Percentiles rank a stretch among this genome's conserved stretches.
These are phyloP conservation scores for Tulasnella sp. DNA, from an alignment of 768 basidiomycete genomes.

Conservation along the genomic window DNA sequence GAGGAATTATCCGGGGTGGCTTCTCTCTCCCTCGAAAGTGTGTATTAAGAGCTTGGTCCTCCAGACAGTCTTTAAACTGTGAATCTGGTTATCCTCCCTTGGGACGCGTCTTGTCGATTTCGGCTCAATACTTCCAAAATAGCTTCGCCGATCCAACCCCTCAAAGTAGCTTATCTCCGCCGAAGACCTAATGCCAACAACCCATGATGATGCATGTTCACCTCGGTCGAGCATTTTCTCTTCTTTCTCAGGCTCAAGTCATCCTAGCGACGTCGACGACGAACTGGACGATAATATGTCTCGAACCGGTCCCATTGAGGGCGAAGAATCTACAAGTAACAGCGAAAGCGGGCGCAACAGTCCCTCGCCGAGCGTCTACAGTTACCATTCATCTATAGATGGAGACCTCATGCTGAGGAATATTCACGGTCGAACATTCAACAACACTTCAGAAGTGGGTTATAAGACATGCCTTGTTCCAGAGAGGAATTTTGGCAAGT, in stretches of 20 bases:
- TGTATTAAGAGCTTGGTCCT: no score
- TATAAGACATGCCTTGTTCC: neutral
- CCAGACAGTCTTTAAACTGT: neutral
- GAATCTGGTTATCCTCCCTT: no score
- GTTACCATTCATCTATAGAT: constrained; percentile 9
- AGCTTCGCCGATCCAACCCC: neutral
- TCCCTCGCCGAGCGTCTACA: constrained; percentile 1
- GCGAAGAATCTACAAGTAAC: neutral
- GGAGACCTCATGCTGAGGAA: constrained; percentile 3
- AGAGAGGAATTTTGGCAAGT: neutral
- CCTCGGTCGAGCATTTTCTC: neutral
- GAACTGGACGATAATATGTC: neutral
- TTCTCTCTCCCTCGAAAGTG: no score
- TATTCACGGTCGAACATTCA: constrained; percentile 5
- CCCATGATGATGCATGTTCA: neutral
- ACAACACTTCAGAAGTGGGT: constrained; percentile 11
- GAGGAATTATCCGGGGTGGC: no score
- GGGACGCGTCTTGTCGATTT: no score
- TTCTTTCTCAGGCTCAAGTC: neutral
- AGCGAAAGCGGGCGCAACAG: neutral
- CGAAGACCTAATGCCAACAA: neutral
- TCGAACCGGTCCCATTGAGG: neutral
- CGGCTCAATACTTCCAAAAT: neutral
- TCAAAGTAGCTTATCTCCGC: neutral
- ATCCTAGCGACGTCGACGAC: neutral